Evolutionary conservation across 2,329 filamentous ascomycete genomes (phyloP).

Genomic region (Ceratocystis variospora): DNA sequence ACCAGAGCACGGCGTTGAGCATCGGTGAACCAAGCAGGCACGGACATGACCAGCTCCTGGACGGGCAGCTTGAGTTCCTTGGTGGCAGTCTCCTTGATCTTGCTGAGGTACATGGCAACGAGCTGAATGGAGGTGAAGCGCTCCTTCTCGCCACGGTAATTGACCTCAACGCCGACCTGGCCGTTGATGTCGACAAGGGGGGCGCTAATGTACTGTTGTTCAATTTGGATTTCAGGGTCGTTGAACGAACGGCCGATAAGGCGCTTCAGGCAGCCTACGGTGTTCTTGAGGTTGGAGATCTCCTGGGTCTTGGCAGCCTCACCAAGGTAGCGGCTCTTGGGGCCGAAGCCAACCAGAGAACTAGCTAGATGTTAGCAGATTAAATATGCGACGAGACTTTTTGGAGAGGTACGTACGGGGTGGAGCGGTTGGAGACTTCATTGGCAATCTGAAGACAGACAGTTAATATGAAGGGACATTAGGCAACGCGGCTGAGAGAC

Average conservation of each 20-base stretch:
- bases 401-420: conserved; percentile 57
- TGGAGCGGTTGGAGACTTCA: conserved; percentile 96
- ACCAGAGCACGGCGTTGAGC: conserved; percentile 76
- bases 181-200: conserved; percentile 80
- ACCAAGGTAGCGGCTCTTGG: conserved; percentile 85
- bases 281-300: conserved; percentile 99
- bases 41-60: conserved; percentile 83
- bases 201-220: conserved; percentile 82
- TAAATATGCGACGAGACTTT: conserved; percentile 11
- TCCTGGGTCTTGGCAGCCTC: conserved; percentile 97
- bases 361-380: conserved; percentile 32
- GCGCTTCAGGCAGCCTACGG: conserved; percentile 81
- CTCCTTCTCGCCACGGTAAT: conserved; percentile 87
- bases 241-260: conserved; percentile 73
- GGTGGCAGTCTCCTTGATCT: conserved; percentile 78
- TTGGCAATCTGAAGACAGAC: conserved; percentile 66
- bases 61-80: conserved; percentile 83
- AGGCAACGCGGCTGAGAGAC: not conserved
- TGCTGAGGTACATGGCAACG: conserved; percentile 87
- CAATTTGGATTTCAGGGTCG: conserved; percentile 85
- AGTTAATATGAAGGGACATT: not conserved
- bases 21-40: conserved; percentile 95
- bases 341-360: conserved; percentile 86
- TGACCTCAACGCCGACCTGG: conserved; percentile 87
- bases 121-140: conserved; percentile 90